Base-by-base conservation (phyloP, 2,329 filamentous ascomycete genomes). In the Thelonectria blattea region DNA sequence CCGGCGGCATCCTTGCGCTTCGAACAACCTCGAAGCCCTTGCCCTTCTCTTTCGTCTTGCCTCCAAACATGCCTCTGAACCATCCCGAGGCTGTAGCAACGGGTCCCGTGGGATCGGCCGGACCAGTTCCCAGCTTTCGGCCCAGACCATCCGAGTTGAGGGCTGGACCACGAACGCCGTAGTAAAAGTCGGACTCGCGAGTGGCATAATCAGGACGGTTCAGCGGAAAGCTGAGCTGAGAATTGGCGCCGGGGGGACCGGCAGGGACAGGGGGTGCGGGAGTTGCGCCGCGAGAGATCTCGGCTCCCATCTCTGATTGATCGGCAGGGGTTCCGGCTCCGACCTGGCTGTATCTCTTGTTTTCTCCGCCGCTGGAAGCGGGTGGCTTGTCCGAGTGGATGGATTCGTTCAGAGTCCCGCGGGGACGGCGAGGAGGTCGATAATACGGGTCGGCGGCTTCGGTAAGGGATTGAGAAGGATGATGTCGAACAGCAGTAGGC, bases 11-110 rank as follows among this genome's bases (percentile, higher is more conserved):
- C 56, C 93, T 86, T 8, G 92, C 87, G 73, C 93, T 97, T 70
- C 95, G 83, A 15, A 99, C 94, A 5, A 99, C 95, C 74, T 98
- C 95, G 68, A 99, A 99, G 0, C 95, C 95, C 76, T 98, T 98
- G 66, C 90, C 89, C 76, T 96, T 96, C 66, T 97, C 94, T 73
- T 97, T 97, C 7, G 88, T 92, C 78, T 96, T 96, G 15, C 90
- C 91, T 12, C 88, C 89, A 60, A 97, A 85, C 6, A 97, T 73
- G 53, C 83, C 85, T 68, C 91, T 89, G 75, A 98, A 87, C 93
- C 94, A 99, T 5, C 92, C 92, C 0, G 91, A 90, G 0, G 95
- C 94, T 8, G 91, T 94, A 2, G 92, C 91, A 18, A 97, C 91
- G 0, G 93, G 92, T 1, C 93, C 92, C 39, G 93, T 97, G 0